Conservation (phyloP, 2,329 filamentous ascomycete genomes). For the Huntiella moniliformis region DNA sequence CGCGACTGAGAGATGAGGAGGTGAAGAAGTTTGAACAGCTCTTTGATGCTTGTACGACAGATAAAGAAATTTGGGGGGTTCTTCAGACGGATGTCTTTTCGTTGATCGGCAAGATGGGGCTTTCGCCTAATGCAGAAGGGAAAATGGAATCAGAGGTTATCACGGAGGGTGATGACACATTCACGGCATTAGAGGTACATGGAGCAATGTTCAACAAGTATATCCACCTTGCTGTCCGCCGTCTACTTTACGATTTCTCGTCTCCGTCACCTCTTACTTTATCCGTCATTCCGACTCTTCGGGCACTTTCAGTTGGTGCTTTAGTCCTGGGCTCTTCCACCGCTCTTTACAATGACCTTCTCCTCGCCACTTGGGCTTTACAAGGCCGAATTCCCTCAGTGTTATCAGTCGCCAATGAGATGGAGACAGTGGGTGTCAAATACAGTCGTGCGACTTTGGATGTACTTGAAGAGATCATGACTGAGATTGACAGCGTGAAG, state of each 20-base stretch:
- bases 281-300: constrained; percentile 46
- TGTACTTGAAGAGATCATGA: constrained; percentile 3
- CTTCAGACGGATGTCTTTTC: constrained; percentile 50
- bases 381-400: constrained; percentile 38
- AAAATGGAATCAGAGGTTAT: not conserved
- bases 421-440: constrained; percentile 41
- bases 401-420: constrained; percentile 40
- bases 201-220: constrained; percentile 47
- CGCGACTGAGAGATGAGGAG: constrained; percentile 16
- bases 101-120: constrained; percentile 35
- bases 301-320: constrained; percentile 46
- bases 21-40: constrained; percentile 32
- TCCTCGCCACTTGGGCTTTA: constrained; percentile 41
- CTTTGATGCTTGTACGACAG: constrained; percentile 37
- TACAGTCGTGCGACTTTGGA: constrained; percentile 2
- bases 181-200: constrained; percentile 29
- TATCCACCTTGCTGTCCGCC: constrained; percentile 35
- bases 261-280: constrained; percentile 40
- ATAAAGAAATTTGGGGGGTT: constrained; percentile 47
- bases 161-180: not conserved
- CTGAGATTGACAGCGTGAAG: constrained; percentile 1
- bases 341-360: constrained; percentile 48
- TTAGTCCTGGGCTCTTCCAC: constrained; percentile 56
- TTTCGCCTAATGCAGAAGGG: constrained; percentile 16
- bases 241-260: constrained; percentile 37